phyloP scores from a whole-genome alignment of 1,139 yeast species.

The Debaryomyces coudertii region DNA sequence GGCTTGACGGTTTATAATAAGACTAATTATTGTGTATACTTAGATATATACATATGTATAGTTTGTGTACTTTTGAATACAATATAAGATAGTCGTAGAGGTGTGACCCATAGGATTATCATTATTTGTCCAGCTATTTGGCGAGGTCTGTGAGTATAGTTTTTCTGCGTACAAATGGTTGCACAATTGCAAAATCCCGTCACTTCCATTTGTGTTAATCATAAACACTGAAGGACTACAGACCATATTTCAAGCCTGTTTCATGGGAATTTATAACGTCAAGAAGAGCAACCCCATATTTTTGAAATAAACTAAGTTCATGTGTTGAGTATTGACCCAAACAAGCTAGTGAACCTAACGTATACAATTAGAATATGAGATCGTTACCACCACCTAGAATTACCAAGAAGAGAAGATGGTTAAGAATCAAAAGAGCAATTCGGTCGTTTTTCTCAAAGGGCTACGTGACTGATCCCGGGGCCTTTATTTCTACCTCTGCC shows the following conservation, averaged over 20 bases:
- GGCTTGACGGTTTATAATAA: background rate
- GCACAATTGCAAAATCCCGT: slow-evolving; percentile 10
- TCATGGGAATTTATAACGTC: background rate
- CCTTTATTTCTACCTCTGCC: slow-evolving; percentile 19
- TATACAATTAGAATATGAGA: slow-evolving; percentile 28
- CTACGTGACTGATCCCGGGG: slow-evolving; percentile 34
- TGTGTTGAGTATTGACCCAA: background rate
- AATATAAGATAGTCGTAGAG: background rate
- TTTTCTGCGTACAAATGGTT: slow-evolving; percentile 3
- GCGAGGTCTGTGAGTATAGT: background rate
- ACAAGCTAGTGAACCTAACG: background rate
- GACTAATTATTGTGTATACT: background rate
- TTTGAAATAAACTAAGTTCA: too few relatives aligned
- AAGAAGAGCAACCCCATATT: background rate
- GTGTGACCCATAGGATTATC: background rate
- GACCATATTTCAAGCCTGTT: background rate
- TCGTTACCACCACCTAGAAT: slow-evolving; percentile 50
- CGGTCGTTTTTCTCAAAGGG: slow-evolving; percentile 32
- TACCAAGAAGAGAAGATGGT: slow-evolving; percentile 42
- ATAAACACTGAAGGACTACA: background rate
- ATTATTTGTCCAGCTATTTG: background rate
- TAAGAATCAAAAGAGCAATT: slow-evolving; percentile 37
- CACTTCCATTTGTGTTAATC: slow-evolving; percentile 1
- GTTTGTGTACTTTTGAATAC: background rate
- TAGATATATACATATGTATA: background rate